Evolutionary conservation across 495 filamentous ascomycete species (phyloP), one percentile per base, ranked within the genome.

Genomic region (Viridothelium virens): DNA sequence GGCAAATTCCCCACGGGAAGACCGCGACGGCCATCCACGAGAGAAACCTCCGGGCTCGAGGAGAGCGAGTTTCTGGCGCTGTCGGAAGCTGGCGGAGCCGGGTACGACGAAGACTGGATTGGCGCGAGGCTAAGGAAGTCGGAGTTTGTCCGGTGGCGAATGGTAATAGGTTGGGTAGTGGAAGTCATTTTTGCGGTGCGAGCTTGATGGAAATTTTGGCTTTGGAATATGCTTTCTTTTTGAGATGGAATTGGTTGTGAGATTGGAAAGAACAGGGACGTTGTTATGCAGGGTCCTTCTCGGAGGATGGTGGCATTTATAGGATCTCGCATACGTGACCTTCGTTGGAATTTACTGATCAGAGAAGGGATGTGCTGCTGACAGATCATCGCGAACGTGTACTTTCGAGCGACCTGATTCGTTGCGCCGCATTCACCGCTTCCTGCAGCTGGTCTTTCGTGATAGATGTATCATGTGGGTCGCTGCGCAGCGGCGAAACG

Each of bases 111-210:
- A 9, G 69, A 71, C 18, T 56, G 50, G 34, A 71, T 62, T 1
- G 69, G 69, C 53, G 66, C 59, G 37, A 71, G 67, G 39, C 34
- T n/a, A 48, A 71, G 69, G 67, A 71, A 71, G 46, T 48, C 38
- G 33, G 66, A 70, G 63, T 61, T 39, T 11, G 36, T 16, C 9
- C 34, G 56, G 38, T 38, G 14, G 38, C 37, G 59, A 18, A 38
- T 16, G 56, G 38, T 16, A 56, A 61, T 66, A 6, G 65, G 53
- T 31, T 36, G 53, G 2, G 53, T 3, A 59, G 18, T 53, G 65
- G 63, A 53, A 36, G 39, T n/a, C 63, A 65, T 65, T 63, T 37
- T 63, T 33, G 0, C 25, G 25, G 11, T 11, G 38, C 3, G n/a
- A 44, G 63, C n/a, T 16, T 3, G 39, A 65, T 1, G 12, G 2